Evolutionary conservation across 495 filamentous ascomycete genomes (phyloP), one percentile per base, ranked within the genome.

Genomic region (Paragyromitra xinjiangensis): DNA sequence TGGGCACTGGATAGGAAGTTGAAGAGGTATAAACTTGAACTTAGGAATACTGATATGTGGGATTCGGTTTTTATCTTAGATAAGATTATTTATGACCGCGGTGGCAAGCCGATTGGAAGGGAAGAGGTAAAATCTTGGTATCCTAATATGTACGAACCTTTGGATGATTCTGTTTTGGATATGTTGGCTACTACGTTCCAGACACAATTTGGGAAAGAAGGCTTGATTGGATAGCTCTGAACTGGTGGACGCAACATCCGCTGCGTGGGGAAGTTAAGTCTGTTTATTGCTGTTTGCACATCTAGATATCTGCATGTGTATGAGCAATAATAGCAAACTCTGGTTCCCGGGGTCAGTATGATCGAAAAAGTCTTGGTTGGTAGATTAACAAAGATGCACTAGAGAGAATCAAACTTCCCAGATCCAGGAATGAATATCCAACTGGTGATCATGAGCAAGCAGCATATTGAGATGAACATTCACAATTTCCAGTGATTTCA

Each of bases 1-100:
- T 67, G 45, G 64, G 44, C 44, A 6, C 45, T 67, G 1, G 29
- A 37, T 22, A 67, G 44, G n/a, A 53, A 67, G 29, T 29, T 67
- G 5, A 50, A 40, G 26, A 50, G 44, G 4, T 67, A 67, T 34
- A 39, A 53, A 40, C 29, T 8, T 22, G 45, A 51, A 4, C 44
- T 37, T 48, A 24, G 64, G 26, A 9, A 51, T 19, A 34, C 37
- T 7, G 44, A 53, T 24, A 51, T 67, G 44, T 67, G 24, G 6
- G 45, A 67, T 53, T 37, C 64, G 3, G 44, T 67, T 16, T 67
- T 53, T 14, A 50, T 67, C 48, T 19, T 51, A 16, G 48, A 19
- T n/a, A 51, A 51, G 48, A 51, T 51, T 16, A 51, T 51, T 51
- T 5, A n/a, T 16, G 19, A 51, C 48, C 48, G 48, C 19, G 48